Percentiles rank a stretch among this genome's conserved stretches.
Evolutionary conservation across 2,329 filamentous ascomycete genomes (phyloP).

Genomic region (Lomentospora prolificans): DNA sequence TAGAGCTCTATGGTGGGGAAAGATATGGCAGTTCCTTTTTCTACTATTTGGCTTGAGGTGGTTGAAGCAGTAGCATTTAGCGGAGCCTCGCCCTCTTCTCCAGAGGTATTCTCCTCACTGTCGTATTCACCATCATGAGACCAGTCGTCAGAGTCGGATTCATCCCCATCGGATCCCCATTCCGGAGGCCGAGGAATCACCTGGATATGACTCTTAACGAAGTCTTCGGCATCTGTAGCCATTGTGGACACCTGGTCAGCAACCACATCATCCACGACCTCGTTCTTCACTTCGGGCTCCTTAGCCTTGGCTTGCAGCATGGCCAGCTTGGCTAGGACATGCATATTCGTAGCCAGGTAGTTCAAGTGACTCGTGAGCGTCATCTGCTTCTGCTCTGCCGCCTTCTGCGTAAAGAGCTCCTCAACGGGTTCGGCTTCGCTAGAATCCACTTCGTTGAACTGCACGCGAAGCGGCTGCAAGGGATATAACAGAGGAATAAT

Average conservation of each 20-base stretch:
- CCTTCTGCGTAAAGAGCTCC: constrained; percentile 51
- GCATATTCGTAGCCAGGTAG: constrained; percentile 62
- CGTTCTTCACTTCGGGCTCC: constrained; percentile 10
- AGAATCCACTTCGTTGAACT: constrained; percentile 54
- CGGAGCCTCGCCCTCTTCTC: neutral
- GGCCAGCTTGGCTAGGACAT: constrained; percentile 46
- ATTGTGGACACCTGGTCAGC: neutral
- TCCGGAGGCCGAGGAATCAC: constrained; percentile 69
- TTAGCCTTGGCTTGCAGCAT: constrained; percentile 13
- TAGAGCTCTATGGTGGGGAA: constrained; percentile 71
- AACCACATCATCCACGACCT: constrained; percentile 4
- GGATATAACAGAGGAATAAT: constrained; percentile 65
- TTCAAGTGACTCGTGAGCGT: constrained; percentile 67
- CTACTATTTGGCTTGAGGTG: constrained; percentile 20
- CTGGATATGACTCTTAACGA: constrained; percentile 50
- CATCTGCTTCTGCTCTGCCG: constrained; percentile 45
- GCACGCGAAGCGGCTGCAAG: constrained; percentile 54
- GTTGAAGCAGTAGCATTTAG: neutral
- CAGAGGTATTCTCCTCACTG: neutral
- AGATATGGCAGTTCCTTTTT: constrained; percentile 66
- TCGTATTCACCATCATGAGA: constrained; percentile 30
- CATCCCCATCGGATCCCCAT: constrained; percentile 43
- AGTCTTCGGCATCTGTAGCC: constrained; percentile 27
- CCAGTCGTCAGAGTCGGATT: constrained; percentile 36
- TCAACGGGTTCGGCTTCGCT: constrained; percentile 54